Conservation (phyloP, 2,329 filamentous ascomycete species). For the Hypomyces rosellus region DNA sequence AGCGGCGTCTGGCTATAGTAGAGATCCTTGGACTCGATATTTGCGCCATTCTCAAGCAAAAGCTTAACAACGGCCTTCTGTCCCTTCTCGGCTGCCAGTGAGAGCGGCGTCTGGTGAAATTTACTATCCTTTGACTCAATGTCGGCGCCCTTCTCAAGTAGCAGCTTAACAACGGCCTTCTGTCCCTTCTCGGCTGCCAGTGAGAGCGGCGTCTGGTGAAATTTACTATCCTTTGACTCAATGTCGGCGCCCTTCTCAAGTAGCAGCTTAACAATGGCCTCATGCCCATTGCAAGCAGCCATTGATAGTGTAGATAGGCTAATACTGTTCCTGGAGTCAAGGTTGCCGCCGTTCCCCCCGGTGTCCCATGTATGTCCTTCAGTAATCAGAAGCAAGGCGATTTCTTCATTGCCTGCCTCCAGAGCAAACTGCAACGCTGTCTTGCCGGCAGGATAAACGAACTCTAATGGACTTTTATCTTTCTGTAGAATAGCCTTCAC, state of each 20-base stretch:
- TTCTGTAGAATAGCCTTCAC: no score
- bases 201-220: not conserved
- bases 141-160: not conserved
- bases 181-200: constrained; percentile 6
- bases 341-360: constrained; percentile 1
- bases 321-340: constrained; percentile 1
- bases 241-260: not conserved
- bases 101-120: not conserved
- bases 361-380: no score
- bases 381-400: no score
- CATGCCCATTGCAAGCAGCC: constrained; percentile 8
- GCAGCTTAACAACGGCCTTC: constrained; percentile 2
- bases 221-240: not conserved
- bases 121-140: not conserved
- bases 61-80: constrained; percentile 7
- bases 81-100: not conserved
- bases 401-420: no score
- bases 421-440: no score
- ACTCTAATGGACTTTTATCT: no score
- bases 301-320: constrained; percentile 1
- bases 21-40: constrained; percentile 4
- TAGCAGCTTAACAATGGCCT: constrained; percentile 3
- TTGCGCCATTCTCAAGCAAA: not conserved
- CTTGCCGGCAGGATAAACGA: no score
- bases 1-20: not conserved